These are phyloP conservation scores for Puccinia triticina DNA, from an alignment of 1,284 basidiomycete genomes.

Conservation along the genomic window DNA sequence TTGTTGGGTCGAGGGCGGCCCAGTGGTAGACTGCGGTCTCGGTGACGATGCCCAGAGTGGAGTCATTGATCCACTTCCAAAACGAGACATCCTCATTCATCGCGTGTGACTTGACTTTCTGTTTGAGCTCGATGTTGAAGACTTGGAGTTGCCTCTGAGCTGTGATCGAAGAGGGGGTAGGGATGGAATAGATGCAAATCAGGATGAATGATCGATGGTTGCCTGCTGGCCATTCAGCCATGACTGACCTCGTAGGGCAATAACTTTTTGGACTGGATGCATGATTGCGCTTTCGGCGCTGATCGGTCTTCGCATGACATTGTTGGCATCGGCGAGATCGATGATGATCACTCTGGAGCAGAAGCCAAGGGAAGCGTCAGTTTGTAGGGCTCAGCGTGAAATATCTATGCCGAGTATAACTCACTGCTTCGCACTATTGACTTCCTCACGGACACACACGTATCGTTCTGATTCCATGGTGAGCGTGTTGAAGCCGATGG, in stretches of 20 bases:
- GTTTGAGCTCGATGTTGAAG: constrained; percentile 96
- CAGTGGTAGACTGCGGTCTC: constrained; percentile 93
- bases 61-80: constrained; percentile 97
- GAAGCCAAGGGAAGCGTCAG: constrained; percentile 2
- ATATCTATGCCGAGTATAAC: background rate
- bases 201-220: constrained; percentile 1
- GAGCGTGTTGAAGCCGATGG: constrained; percentile 94
- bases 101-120: constrained; percentile 93
- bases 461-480: constrained; percentile 97
- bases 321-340: constrained; percentile 91
- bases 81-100: constrained; percentile 95
- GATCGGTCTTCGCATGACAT: constrained; percentile 94
- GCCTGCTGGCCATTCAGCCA: background rate
- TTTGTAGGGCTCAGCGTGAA: background rate
- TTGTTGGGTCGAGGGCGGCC: constrained; percentile 66
- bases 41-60: constrained; percentile 91
- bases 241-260: constrained; percentile 68
- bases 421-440: constrained; percentile 81
- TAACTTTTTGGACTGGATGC: constrained; percentile 95
- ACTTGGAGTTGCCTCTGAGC: constrained; percentile 93
- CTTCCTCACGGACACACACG: constrained; percentile 88
- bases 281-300: constrained; percentile 98
- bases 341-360: constrained; percentile 78
- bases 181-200: constrained; percentile 58
- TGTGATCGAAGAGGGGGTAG: constrained; percentile 62